Evolutionary conservation across 2,329 filamentous ascomycete genomes (phyloP).

Genomic region (Venturia carpophila): DNA sequence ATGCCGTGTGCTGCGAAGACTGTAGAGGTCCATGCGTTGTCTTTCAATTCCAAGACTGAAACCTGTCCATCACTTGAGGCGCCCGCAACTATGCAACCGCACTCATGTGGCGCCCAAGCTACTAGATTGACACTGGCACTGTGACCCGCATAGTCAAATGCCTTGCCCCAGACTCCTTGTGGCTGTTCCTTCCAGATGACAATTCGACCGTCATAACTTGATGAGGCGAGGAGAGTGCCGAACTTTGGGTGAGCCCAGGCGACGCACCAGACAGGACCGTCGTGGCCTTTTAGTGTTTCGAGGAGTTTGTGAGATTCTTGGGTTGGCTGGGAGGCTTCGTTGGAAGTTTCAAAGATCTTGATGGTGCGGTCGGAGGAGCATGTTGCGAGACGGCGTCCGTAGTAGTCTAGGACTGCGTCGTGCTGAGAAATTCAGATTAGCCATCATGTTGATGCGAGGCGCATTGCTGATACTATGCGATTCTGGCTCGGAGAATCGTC

Average conservation of each 20-base stretch:
- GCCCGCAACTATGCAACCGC: conserved; percentile 87
- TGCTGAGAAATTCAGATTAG: conserved; percentile 48
- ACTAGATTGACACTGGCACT: conserved; percentile 96
- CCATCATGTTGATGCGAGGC: conserved; percentile 19
- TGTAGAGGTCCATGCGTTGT: conserved; percentile 84
- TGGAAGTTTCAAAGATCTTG: conserved; percentile 98
- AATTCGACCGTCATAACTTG: conserved; percentile 95
- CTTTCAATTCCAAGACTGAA: conserved; percentile 91
- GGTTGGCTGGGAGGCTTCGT: conserved; percentile 36
- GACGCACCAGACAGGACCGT: conserved; percentile 96
- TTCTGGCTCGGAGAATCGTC: background rate
- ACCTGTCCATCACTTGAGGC: conserved; percentile 91
- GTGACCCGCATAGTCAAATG: conserved; percentile 89
- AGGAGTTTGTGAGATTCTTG: conserved; percentile 69
- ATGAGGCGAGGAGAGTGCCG: conserved; percentile 92
- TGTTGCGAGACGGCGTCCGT: conserved; percentile 89
- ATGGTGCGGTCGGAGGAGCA: conserved; percentile 98
- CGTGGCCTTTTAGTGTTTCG: conserved; percentile 93
- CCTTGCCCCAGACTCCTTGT: conserved; percentile 46
- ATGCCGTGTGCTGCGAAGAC: conserved; percentile 88
- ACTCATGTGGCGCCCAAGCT: conserved; percentile 94
- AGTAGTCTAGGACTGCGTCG: conserved; percentile 97
- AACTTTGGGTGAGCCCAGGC: conserved; percentile 97
- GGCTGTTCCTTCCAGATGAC: conserved; percentile 92
- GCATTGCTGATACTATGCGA: background rate